A percentile compares a stretch with the other conserved stretches of the same genome.
Evolutionary conservation across 169 alveolate species (phyloP).

Genomic region (Cardiosporidium cionae): DNA sequence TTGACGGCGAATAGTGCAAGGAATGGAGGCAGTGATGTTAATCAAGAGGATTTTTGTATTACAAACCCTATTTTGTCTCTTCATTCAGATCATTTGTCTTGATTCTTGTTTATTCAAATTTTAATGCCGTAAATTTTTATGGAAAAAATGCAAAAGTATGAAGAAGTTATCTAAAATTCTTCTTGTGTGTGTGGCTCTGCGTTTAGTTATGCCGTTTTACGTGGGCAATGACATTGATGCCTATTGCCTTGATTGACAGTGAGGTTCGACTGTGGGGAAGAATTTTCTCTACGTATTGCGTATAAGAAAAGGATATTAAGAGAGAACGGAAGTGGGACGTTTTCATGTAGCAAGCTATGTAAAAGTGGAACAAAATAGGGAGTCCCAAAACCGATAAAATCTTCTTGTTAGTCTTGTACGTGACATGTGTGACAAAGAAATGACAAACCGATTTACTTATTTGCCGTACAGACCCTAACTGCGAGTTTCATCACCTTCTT

Average conservation of each 20-base stretch:
- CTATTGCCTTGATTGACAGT: constrained; percentile 42
- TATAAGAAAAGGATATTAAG: background rate
- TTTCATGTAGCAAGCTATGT: background rate
- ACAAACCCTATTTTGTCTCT: too few relatives aligned
- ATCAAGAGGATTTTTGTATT: too few relatives aligned
- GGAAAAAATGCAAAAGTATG: too few relatives aligned
- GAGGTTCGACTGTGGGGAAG: background rate
- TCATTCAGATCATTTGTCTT: too few relatives aligned
- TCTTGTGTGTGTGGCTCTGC: background rate
- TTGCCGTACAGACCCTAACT: background rate
- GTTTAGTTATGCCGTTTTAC: constrained; percentile 50
- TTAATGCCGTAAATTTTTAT: too few relatives aligned
- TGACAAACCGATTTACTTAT: background rate
- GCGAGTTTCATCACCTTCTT: background rate
- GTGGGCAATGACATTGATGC: constrained; percentile 66
- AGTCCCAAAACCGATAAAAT: background rate
- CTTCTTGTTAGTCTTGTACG: background rate
- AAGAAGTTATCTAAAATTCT: too few relatives aligned
- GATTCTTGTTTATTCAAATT: too few relatives aligned
- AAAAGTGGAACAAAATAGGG: constrained; percentile 3
- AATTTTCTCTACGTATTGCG: background rate
- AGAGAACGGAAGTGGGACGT: background rate
- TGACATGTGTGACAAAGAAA: background rate
- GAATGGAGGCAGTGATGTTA: too few relatives aligned
- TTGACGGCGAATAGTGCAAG: too few relatives aligned